phyloP scores from a whole-genome alignment of 148 eudicot genomes.

The Rhododendron griersonianum region DNA sequence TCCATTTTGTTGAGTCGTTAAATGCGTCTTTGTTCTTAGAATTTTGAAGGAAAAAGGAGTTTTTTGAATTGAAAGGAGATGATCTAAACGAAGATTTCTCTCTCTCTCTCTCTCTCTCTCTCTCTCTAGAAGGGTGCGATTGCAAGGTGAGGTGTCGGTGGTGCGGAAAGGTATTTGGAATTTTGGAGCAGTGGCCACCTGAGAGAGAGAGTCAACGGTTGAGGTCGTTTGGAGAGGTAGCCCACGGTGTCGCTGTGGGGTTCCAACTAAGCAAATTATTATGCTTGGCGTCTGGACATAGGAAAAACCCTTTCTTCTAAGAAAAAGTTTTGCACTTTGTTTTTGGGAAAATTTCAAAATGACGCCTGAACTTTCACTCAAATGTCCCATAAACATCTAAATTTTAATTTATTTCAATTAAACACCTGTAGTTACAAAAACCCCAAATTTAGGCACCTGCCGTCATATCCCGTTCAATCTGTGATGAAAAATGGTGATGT shows the following conservation, averaged over 20 bases:
- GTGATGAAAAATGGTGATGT: too few species aligned
- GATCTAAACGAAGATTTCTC: not conserved
- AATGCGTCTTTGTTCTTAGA: not conserved
- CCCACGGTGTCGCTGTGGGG: not conserved
- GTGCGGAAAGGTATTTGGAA: not conserved
- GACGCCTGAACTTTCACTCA: too few species aligned
- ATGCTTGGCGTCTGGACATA: too few species aligned
- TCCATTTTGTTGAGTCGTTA: slow-evolving; percentile 39
- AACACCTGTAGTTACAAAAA: too few species aligned
- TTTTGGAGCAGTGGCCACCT: not conserved
- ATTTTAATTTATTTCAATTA: too few species aligned
- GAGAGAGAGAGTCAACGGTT: slow-evolving; percentile 4
- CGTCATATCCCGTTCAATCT: too few species aligned
- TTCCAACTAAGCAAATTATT: too few species aligned
- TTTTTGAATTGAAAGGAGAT: not conserved
- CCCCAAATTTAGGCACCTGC: too few species aligned
- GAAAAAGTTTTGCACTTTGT: too few species aligned
- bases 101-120: not conserved
- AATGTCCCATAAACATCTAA: too few species aligned
- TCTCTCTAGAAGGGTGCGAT: not conserved
- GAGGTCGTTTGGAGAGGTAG: not conserved
- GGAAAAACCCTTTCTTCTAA: too few species aligned
- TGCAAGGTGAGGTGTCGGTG: not conserved
- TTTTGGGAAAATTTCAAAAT: too few species aligned
- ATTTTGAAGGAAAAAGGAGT: not conserved